phyloP scores from a whole-genome alignment of 257 asterid genomes.

The Linderniella brevidens region DNA sequence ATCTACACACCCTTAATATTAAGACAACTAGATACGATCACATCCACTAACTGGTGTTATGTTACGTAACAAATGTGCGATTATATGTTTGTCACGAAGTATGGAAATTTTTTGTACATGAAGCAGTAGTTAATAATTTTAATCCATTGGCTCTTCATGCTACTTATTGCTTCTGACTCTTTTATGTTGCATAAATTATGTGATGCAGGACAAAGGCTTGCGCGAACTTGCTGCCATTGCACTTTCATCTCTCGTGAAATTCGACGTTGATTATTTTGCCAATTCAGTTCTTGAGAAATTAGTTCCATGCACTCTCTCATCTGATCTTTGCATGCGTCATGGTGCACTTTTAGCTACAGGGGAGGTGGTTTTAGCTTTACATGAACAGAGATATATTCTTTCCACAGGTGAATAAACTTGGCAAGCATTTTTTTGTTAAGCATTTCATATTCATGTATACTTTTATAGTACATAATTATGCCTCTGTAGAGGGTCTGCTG shows the following conservation, averaged over 20 bases:
- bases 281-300: conserved; percentile 42
- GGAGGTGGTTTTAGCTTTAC: conserved; percentile 71
- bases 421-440: background rate
- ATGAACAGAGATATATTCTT: conserved; percentile 38
- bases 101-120: too few species aligned
- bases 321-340: conserved; percentile 94
- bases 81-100: too few species aligned
- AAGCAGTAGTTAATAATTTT: background rate
- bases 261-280: conserved; percentile 71
- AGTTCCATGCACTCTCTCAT: conserved; percentile 69
- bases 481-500: too few species aligned
- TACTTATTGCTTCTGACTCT: background rate
- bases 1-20: too few species aligned
- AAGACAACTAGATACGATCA: too few species aligned
- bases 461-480: background rate
- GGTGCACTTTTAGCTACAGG: conserved; percentile 93
- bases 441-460: background rate
- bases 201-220: conserved; percentile 75
- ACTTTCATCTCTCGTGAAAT: conserved; percentile 68
- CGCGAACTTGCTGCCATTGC: conserved; percentile 93
- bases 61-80: too few species aligned
- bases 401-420: conserved; percentile 36
- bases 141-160: conserved; percentile 3
- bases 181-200: conserved; percentile 11
- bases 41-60: too few species aligned